Evolutionary conservation across 208 protist species (phyloP).

Genomic region (Phytomonas francai): DNA sequence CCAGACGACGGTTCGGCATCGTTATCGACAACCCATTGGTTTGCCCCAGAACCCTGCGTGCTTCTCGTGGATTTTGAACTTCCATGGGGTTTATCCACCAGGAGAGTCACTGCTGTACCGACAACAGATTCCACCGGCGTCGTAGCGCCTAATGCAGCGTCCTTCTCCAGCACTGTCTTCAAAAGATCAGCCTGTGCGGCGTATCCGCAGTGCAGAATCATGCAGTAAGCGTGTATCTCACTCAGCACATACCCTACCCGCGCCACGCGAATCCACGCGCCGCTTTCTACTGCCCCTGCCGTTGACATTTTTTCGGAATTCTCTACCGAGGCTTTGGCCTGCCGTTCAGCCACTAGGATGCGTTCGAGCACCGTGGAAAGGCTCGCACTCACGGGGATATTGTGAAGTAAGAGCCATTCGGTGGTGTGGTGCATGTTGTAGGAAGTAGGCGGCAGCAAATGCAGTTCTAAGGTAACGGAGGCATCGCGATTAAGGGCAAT

Average conservation of each 20-base stretch:
- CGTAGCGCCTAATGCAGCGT: slow-evolving; percentile 19
- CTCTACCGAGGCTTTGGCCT: background rate
- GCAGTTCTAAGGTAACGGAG: slow-evolving; percentile 26
- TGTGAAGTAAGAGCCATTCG: slow-evolving; percentile 54
- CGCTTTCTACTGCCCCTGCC: background rate
- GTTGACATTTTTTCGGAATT: slow-evolving; percentile 3
- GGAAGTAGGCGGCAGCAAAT: slow-evolving; percentile 21
- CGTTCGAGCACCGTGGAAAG: slow-evolving; percentile 33
- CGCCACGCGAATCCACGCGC: slow-evolving; percentile 20
- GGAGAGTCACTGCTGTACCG: background rate
- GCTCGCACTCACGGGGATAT: slow-evolving; percentile 50
- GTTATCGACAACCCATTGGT: background rate
- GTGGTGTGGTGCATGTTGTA: slow-evolving; percentile 14
- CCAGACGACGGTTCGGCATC: background rate
- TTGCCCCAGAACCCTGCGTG: background rate
- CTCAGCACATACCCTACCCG: slow-evolving; percentile 56
- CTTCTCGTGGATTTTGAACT: background rate
- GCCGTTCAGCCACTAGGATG: slow-evolving; percentile 21
- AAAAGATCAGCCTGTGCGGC: slow-evolving; percentile 24
- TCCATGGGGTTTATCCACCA: background rate
- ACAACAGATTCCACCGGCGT: slow-evolving; percentile 36
- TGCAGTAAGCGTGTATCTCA: slow-evolving; percentile 56
- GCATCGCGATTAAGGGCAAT: slow-evolving; percentile 58
- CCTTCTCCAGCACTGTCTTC: slow-evolving; percentile 24
- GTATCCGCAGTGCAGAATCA: slow-evolving; percentile 43